A percentile compares a stretch with the other conserved stretches of the same genome.
Evolutionary conservation across 1,284 basidiomycete species (phyloP).

Genomic region (Cerioporus squamosus): DNA sequence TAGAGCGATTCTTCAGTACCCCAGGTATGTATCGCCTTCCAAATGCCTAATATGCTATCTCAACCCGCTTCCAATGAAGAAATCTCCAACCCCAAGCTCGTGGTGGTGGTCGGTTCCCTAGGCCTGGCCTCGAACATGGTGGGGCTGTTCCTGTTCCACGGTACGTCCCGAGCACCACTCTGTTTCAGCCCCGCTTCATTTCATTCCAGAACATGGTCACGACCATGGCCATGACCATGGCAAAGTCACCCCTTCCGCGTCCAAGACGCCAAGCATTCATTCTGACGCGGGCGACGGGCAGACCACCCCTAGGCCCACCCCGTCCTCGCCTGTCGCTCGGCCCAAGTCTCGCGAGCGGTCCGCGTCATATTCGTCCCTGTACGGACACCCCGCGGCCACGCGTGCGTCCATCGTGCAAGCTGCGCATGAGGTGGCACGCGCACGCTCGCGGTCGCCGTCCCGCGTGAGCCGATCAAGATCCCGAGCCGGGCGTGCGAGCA

Average conservation of each 20-base stretch:
- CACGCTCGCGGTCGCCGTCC: slow-evolving; percentile 53
- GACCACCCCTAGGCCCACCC: slow-evolving; percentile 23
- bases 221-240: slow-evolving; percentile 53
- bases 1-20: slow-evolving; percentile 87
- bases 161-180: slow-evolving; percentile 45
- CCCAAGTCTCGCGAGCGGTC: slow-evolving; percentile 44
- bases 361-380: slow-evolving; percentile 67
- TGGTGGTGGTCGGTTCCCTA: slow-evolving; percentile 90
- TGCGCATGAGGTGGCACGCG: slow-evolving; percentile 79
- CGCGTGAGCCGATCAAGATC: slow-evolving; percentile 32
- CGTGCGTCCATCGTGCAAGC: slow-evolving; percentile 88
- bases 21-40: slow-evolving; percentile 58
- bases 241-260: slow-evolving; percentile 26
- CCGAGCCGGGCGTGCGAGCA: slow-evolving; percentile 28
- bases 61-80: slow-evolving; percentile 52
- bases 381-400: slow-evolving; percentile 84
- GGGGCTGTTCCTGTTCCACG: slow-evolving; percentile 95
- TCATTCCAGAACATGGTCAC: slow-evolving; percentile 66
- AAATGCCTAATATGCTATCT: neutral
- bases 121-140: slow-evolving; percentile 93
- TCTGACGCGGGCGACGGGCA: slow-evolving; percentile 22
- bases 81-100: slow-evolving; percentile 85
- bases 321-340: slow-evolving; percentile 16
- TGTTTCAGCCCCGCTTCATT: neutral
- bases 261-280: slow-evolving; percentile 34